Evolutionary conservation across 768 basidiomycete genomes (phyloP).

Genomic region (Chlorophyllum brunneum): DNA sequence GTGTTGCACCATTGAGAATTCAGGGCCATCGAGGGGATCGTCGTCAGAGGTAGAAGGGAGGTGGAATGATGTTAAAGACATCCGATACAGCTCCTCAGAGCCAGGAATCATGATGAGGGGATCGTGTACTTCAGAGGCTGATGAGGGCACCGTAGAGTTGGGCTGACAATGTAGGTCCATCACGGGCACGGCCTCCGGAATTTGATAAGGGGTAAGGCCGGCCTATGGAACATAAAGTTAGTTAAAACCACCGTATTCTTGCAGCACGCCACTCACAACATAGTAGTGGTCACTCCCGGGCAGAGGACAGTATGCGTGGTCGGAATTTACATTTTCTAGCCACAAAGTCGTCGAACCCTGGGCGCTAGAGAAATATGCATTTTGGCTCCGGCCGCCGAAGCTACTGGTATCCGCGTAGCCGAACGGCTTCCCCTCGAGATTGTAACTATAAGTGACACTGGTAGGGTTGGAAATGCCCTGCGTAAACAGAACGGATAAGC

Average conservation of each 20-base stretch:
- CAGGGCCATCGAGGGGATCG: background rate
- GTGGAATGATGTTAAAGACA: background rate
- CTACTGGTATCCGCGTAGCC: background rate
- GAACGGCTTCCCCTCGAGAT: background rate
- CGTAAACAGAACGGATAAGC: background rate
- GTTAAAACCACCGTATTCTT: too few relatives aligned
- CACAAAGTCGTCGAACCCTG: background rate
- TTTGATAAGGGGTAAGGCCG: background rate
- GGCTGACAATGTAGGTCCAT: too few relatives aligned
- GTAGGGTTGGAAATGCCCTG: background rate
- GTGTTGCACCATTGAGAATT: background rate
- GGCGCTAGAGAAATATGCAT: background rate
- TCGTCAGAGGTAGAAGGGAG: background rate
- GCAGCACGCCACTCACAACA: background rate
- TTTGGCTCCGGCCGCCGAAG: background rate
- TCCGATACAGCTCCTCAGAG: slow-evolving; percentile 1
- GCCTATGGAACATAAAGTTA: too few relatives aligned
- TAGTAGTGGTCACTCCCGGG: background rate
- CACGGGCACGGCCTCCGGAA: too few relatives aligned
- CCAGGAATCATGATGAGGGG: background rate
- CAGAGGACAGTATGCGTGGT: background rate
- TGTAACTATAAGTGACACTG: background rate
- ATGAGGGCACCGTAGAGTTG: background rate
- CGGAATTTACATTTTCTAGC: background rate
- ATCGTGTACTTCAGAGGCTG: background rate